Percentiles rank a stretch among this genome's conserved stretches.
Evolutionary conservation across 768 basidiomycete genomes (phyloP).

Genomic region (Collybia sp.): DNA sequence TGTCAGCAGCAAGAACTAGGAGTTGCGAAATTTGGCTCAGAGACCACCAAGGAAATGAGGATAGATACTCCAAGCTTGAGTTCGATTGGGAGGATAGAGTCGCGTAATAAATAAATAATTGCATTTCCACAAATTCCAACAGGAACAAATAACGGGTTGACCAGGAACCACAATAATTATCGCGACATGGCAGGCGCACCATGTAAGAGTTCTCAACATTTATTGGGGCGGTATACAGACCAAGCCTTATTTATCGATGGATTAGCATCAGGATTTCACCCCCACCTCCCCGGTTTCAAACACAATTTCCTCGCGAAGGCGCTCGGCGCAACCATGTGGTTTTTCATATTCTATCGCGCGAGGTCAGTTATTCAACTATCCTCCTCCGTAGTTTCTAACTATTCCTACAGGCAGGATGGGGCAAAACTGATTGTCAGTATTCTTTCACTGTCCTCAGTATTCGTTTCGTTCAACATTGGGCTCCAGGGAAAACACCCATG

Average conservation of each 20-base stretch:
- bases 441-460: conserved; percentile 1
- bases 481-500: conserved; percentile 49
- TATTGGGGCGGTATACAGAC: not conserved
- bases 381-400: not conserved
- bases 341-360: conserved; percentile 96
- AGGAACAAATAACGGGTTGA: no score
- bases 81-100: no score
- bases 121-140: no score
- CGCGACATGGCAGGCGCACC: conserved; percentile 37
- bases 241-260: conserved; percentile 2
- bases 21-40: not conserved
- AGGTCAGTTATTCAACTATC: conserved; percentile 48
- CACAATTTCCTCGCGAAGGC: conserved; percentile 80
- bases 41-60: no score
- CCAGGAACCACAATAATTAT: no score
- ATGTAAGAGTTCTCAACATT: conserved; percentile 14
- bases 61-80: no score
- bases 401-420: conserved; percentile 60
- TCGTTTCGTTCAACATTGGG: not conserved
- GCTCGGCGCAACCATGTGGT: conserved; percentile 95
- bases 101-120: no score
- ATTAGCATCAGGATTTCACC: conserved; percentile 79
- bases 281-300: conserved; percentile 75
- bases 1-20: not conserved
- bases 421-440: conserved; percentile 63